Evolutionary conservation across 2,329 filamentous ascomycete genomes (phyloP).

Genomic region (Colletotrichum sp.): DNA sequence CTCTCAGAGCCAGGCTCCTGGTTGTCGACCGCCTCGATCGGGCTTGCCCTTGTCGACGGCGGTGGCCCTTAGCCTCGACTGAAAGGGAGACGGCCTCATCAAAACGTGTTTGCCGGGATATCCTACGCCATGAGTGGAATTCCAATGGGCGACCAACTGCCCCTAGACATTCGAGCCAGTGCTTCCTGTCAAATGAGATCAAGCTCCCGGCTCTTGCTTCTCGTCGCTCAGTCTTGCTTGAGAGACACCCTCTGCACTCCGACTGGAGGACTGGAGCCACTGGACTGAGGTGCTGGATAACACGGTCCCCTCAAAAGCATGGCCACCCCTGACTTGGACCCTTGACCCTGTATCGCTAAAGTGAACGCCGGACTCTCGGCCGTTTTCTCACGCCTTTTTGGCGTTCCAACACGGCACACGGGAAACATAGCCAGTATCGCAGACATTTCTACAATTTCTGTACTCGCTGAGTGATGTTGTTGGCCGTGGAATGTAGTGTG

Average conservation of each 20-base stretch:
- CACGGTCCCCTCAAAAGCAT: neutral
- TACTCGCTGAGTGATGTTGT: neutral
- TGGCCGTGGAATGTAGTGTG: neutral
- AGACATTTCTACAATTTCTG: neutral
- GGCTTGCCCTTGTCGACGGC: neutral
- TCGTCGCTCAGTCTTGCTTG: neutral
- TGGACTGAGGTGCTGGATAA: neutral
- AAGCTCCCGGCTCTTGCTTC: neutral
- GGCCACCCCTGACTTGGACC: conserved; percentile 2
- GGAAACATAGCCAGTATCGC: neutral
- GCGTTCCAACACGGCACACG: neutral
- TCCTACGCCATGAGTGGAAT: neutral
- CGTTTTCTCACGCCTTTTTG: neutral
- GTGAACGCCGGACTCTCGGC: neutral
- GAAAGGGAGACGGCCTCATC: neutral
- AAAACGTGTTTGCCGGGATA: neutral
- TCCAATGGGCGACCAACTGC: neutral
- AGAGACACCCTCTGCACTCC: neutral
- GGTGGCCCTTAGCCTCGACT: neutral
- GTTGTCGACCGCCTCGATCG: neutral
- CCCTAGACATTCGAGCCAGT: neutral
- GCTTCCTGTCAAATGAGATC: neutral
- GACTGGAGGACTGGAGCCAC: neutral
- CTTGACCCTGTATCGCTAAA: conserved; percentile 1
- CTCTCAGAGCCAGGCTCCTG: neutral